Conservation (phyloP, 164 flowering plant genomes). For the Taxillus chinensis region DNA sequence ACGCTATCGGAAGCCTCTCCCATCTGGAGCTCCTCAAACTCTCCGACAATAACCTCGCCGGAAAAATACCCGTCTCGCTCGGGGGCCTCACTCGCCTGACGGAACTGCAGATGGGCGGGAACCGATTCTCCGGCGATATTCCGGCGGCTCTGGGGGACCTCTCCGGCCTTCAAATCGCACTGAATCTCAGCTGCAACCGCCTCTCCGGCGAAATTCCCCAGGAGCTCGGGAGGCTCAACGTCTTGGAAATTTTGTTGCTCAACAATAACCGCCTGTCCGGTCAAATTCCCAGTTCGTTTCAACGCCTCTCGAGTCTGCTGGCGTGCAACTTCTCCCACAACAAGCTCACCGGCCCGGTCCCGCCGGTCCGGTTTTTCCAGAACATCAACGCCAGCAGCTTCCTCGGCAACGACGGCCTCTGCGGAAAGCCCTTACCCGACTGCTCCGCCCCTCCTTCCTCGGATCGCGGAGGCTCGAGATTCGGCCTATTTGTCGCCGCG, state of each 20-base stretch:
- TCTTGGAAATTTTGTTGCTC: neutral
- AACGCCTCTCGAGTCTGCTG: neutral
- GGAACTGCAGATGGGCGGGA: conserved; percentile 6
- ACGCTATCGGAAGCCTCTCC: neutral
- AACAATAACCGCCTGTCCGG: conserved; percentile 12
- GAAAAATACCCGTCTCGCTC: neutral
- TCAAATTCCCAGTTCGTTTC: neutral
- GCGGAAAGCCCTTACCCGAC: neutral
- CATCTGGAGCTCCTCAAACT: conserved; percentile 2
- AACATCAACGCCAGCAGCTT: neutral
- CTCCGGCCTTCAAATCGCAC: neutral
- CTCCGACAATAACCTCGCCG: neutral
- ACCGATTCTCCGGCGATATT: neutral
- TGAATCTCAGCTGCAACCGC: conserved; percentile 8
- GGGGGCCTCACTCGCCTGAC: conserved; percentile 1
- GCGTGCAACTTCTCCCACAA: conserved; percentile 9
- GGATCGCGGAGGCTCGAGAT: neutral
- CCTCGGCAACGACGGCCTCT: conserved; percentile 1
- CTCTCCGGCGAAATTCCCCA: neutral
- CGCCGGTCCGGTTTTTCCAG: neutral
- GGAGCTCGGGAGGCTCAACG: neutral
- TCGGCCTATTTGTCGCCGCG: neutral
- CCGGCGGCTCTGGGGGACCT: neutral
- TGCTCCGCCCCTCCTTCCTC: neutral
- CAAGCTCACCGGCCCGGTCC: neutral